Percentiles rank a stretch among this genome's conserved stretches.
These are phyloP conservation scores for Endocarpon pusillum DNA, from an alignment of 495 filamentous ascomycete species.

Conservation along the genomic window DNA sequence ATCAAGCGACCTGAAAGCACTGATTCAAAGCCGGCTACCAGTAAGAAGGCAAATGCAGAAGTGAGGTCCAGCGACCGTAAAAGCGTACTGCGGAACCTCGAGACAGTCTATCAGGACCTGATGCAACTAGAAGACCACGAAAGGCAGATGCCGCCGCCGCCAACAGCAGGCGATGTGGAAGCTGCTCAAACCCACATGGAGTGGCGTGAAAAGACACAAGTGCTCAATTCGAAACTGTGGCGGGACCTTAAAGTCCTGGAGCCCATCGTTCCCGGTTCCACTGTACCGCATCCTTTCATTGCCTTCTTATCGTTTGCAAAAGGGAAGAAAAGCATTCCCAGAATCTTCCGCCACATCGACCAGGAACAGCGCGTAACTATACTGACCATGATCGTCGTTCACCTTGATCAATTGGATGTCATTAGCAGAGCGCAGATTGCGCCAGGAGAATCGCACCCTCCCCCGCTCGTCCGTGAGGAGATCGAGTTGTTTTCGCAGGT, in stretches of 20 bases:
- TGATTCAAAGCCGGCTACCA: conserved; percentile 30
- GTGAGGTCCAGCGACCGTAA: conserved; percentile 53
- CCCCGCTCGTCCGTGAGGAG: conserved; percentile 62
- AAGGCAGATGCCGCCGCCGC: conserved; percentile 60
- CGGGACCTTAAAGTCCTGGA: conserved; percentile 72
- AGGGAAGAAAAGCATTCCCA: conserved; percentile 87
- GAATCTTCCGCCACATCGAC: conserved; percentile 85
- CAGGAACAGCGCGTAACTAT: conserved; percentile 85
- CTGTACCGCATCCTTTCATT: conserved; percentile 82
- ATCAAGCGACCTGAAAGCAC: conserved; percentile 74
- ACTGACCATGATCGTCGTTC: conserved; percentile 87
- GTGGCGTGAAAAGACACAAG: conserved; percentile 52
- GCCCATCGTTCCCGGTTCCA: conserved; percentile 57
- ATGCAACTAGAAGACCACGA: conserved; percentile 92
- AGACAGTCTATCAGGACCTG: conserved; percentile 66
- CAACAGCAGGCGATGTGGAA: conserved; percentile 44
- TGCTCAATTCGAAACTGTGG: conserved; percentile 73
- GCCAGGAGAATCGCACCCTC: conserved; percentile 49
- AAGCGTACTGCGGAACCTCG: conserved; percentile 65
- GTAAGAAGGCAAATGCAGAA: conserved; percentile 26
- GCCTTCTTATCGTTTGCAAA: conserved; percentile 87
- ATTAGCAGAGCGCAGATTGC: conserved; percentile 58
- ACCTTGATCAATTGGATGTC: conserved; percentile 82
- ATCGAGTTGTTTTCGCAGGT: conserved; percentile 75
- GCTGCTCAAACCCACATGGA: conserved; percentile 47